Base-by-base conservation (phyloP, 2,329 filamentous ascomycete species). In the Aspergillus sp. region DNA sequence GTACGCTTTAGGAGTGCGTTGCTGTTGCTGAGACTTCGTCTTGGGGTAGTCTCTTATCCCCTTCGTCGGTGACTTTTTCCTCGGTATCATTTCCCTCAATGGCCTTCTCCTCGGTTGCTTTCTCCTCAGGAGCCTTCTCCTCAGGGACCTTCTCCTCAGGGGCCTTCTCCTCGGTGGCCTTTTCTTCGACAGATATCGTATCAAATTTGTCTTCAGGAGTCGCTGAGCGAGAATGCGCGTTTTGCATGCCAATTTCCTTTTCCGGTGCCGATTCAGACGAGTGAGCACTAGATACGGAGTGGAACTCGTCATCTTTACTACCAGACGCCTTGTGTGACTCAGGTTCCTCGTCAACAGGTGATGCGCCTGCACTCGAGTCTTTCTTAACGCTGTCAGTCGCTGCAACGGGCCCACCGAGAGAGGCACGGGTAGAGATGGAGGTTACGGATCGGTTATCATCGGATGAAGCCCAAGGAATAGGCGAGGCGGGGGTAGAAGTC, bases 221-320 rank as follows among this genome's bases (percentile, higher is more conserved):
- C 15, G 48, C 56, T 11, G 53, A 49, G 37, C 39, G 53, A 8
- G 56, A 33, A 5, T 46, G 33, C 19, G 58, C 50, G 35, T 61
- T 59, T 31, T 62, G 58, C 11, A 37, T 46, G 31, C 52, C 58
- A 15, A 48, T 27, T 12, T 48, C 59, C 11, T 43, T 55, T 41
- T 63, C 61, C n/a, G 61, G 55, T 15, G 43, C 61, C 11, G 47
- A 46, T 46, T 67, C 66, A 14, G 74, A 75, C 21, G 69, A 68
- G 8, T 74, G 73, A 37, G 69, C 71, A 17, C 66, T 69, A 3
- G 71, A 66, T 1, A 73, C 69, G 2, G 79, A 78, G 53, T 77
- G 73, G 54, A 80, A 78, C 25, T 75, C 73, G 3, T 80, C 75
- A 2, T 80, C 75, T 51, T 66, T 70, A 4, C 75, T 72, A 19